Evolutionary conservation across 192 early-diverging fungal genomes (phyloP).

Genomic region (Spizellomyces punctatus): DNA sequence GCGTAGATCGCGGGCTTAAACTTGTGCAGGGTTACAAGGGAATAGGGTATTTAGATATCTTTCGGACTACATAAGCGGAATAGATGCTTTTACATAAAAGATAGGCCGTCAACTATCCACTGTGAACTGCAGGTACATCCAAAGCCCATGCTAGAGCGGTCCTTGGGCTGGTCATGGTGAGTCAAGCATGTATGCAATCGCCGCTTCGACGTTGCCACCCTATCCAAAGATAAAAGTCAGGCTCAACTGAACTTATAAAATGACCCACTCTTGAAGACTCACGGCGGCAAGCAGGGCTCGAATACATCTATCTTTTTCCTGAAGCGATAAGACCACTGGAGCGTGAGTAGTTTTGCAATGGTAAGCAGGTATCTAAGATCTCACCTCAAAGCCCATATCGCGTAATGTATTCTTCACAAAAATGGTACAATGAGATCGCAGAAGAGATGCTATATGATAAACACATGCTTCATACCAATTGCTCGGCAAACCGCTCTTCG

Average conservation of each 20-base stretch:
- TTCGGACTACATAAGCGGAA: no score
- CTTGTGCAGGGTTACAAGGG: no score
- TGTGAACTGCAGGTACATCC: no score
- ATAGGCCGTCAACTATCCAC: no score
- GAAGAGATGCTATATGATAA: not conserved
- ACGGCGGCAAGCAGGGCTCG: conserved; percentile 36
- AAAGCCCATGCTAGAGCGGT: no score
- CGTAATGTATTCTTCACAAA: conserved; percentile 14
- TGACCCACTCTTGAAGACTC: not conserved
- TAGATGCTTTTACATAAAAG: no score
- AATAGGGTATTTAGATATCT: no score
- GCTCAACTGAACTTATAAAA: not conserved
- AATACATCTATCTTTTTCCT: conserved; percentile 37
- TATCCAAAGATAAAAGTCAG: conserved; percentile 9
- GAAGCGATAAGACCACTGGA: not conserved
- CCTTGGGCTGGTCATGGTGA: no score
- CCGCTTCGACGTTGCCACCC: conserved; percentile 43
- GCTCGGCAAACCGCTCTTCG: conserved; percentile 34
- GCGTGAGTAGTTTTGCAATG: no score
- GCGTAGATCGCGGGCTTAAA: no score
- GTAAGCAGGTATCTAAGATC: no score
- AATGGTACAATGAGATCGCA: not conserved
- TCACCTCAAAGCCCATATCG: conserved; percentile 44
- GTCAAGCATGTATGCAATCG: conserved; percentile 40
- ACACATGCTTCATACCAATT: conserved; percentile 14